These are phyloP conservation scores for Typha latifolia DNA, from an alignment of 176 grass and related monocot genomes.

Conservation along the genomic window DNA sequence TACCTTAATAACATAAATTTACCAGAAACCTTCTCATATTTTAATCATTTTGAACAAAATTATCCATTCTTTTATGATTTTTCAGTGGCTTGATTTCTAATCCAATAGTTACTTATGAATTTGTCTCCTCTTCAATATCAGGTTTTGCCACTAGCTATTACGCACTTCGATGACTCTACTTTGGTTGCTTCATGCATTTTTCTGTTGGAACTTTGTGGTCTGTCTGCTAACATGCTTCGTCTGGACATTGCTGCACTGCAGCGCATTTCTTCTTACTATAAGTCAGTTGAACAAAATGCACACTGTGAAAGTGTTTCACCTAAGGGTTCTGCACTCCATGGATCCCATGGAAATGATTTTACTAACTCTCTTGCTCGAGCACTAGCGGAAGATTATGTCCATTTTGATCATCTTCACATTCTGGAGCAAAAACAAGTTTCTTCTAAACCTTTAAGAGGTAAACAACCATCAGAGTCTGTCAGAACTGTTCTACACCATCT, in stretches of 20 bases:
- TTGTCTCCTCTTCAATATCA: constrained; percentile 32
- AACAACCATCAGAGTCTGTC: constrained; percentile 46
- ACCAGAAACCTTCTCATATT: no score
- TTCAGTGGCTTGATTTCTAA: no score
- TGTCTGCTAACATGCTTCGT: constrained; percentile 80
- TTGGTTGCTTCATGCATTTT: constrained; percentile 72
- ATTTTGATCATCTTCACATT: constrained; percentile 69
- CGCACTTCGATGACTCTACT: constrained; percentile 69
- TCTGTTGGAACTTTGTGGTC: constrained; percentile 91
- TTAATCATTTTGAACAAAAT: not conserved
- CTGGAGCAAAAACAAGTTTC: constrained; percentile 43
- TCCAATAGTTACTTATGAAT: not conserved
- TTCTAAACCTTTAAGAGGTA: constrained; percentile 25
- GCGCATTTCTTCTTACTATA: constrained; percentile 67
- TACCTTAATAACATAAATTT: no score
- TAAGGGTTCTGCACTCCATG: constrained; percentile 27
- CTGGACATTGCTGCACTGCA: constrained; percentile 83
- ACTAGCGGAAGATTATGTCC: constrained; percentile 89
- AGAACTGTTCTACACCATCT: constrained; percentile 66
- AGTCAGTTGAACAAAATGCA: constrained; percentile 43
- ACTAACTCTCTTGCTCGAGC: constrained; percentile 57
- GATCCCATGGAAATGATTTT: constrained; percentile 44
- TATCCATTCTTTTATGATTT: not conserved
- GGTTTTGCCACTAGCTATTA: constrained; percentile 85
- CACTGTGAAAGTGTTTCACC: constrained; percentile 35